Conservation (phyloP, 2,329 filamentous ascomycete genomes). For the Furcasterigmium sp. region DNA sequence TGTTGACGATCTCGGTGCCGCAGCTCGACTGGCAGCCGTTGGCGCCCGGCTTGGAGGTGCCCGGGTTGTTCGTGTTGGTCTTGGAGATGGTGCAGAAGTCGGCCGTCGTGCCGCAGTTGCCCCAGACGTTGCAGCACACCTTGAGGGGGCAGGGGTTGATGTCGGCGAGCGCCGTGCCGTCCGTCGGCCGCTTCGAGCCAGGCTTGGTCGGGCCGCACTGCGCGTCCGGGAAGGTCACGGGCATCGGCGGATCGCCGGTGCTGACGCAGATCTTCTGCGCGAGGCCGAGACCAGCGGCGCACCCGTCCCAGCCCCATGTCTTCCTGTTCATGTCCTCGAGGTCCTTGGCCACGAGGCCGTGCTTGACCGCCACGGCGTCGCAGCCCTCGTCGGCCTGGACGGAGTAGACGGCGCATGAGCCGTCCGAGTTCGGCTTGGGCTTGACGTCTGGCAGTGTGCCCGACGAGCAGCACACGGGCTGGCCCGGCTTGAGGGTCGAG, state of each 20-base stretch:
- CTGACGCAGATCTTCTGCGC: not conserved
- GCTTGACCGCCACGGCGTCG: not conserved
- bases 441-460: slow-evolving; percentile 25
- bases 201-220: not conserved
- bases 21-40: slow-evolving; percentile 12
- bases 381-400: slow-evolving; percentile 26
- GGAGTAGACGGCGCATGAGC: slow-evolving; percentile 25
- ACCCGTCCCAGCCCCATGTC: slow-evolving; percentile 2
- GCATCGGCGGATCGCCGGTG: not conserved
- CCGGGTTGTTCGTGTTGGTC: slow-evolving; percentile 14
- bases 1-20: slow-evolving; percentile 1
- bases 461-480: slow-evolving; percentile 29
- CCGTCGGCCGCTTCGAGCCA: not conserved
- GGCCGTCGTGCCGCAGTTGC: slow-evolving; percentile 36
- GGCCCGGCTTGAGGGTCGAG: slow-evolving; percentile 18
- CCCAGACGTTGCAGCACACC: slow-evolving; percentile 30
- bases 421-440: slow-evolving; percentile 26
- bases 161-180: slow-evolving; percentile 5
- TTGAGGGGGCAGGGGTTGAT: slow-evolving; percentile 24
- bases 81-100: slow-evolving; percentile 34
- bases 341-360: not conserved
- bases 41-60: slow-evolving; percentile 9
- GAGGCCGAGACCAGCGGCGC: not conserved
- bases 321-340: not conserved
- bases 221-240: not conserved